Evolutionary conservation across 2,329 filamentous ascomycete genomes (phyloP).

Genomic region (Cytospora piceicola): DNA sequence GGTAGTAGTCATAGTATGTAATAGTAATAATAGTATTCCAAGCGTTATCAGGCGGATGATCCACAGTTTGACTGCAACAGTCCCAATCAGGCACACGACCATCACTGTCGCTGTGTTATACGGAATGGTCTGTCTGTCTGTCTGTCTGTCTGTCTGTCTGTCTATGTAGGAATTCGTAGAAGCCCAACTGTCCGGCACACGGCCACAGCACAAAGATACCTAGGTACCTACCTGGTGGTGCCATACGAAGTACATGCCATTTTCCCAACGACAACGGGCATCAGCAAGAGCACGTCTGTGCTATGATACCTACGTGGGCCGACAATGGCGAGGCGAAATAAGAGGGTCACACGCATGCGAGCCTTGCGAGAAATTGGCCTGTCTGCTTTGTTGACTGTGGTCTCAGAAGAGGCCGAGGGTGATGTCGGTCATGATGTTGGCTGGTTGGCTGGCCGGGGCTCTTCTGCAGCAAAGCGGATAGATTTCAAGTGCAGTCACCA

Average conservation of each 20-base stretch:
- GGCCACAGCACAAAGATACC: too few relatives aligned
- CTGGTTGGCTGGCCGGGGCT: background rate
- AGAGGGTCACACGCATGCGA: background rate
- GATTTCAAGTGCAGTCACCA: background rate
- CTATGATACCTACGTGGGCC: background rate
- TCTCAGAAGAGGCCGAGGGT: background rate
- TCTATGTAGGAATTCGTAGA: too few relatives aligned
- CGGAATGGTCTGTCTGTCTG: too few relatives aligned
- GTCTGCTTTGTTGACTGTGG: background rate
- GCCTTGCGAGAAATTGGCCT: background rate
- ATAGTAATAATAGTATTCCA: too few relatives aligned
- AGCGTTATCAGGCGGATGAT: background rate
- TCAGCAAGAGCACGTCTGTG: background rate
- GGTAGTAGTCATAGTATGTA: too few relatives aligned
- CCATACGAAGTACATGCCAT: background rate
- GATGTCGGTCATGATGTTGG: background rate
- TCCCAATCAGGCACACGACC: background rate
- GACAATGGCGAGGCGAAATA: background rate
- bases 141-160: too few relatives aligned
- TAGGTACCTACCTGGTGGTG: too few relatives aligned
- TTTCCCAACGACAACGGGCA: background rate
- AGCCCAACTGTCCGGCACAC: background rate
- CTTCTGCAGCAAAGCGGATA: conserved; percentile 2
- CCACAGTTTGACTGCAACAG: background rate
- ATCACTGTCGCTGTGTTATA: background rate